Conservation (phyloP, 768 basidiomycete genomes). For the Mycena latifolia region DNA sequence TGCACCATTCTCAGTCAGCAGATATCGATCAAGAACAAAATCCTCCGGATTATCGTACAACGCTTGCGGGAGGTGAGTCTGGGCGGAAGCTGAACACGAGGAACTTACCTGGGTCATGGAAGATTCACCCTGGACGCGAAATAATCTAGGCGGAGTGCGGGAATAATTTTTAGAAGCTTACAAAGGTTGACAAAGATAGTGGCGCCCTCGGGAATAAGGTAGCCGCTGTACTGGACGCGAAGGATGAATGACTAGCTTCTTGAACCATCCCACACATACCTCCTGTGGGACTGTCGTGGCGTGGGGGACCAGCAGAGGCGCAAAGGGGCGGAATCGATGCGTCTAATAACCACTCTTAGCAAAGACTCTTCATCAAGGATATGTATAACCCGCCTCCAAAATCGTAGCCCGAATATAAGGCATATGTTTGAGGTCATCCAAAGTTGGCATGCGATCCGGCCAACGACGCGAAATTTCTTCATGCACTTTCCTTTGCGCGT, state of each 20-base stretch:
- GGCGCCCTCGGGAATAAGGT: constrained; percentile 17
- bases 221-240: constrained; percentile 17
- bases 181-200: constrained; percentile 28
- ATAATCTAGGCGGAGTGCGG: too few relatives aligned
- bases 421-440: constrained; percentile 37
- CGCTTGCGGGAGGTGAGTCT: neutral
- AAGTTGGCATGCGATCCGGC: constrained; percentile 36
- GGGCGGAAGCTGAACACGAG: neutral
- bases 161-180: neutral
- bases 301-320: constrained; percentile 13
- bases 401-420: constrained; percentile 42
- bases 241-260: neutral
- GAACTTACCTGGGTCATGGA: constrained; percentile 24
- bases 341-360: neutral
- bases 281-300: neutral
- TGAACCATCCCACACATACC: neutral
- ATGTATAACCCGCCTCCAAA: constrained; percentile 33
- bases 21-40: constrained; percentile 25
- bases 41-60: constrained; percentile 27
- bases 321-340: constrained; percentile 24
- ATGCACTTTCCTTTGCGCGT: constrained; percentile 43
- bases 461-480: constrained; percentile 45
- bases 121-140: constrained; percentile 17
- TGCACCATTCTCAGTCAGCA: constrained; percentile 24
- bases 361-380: neutral